Evolutionary conservation across 169 alveolate species (phyloP).

Genomic region (Plasmodium inui): DNA sequence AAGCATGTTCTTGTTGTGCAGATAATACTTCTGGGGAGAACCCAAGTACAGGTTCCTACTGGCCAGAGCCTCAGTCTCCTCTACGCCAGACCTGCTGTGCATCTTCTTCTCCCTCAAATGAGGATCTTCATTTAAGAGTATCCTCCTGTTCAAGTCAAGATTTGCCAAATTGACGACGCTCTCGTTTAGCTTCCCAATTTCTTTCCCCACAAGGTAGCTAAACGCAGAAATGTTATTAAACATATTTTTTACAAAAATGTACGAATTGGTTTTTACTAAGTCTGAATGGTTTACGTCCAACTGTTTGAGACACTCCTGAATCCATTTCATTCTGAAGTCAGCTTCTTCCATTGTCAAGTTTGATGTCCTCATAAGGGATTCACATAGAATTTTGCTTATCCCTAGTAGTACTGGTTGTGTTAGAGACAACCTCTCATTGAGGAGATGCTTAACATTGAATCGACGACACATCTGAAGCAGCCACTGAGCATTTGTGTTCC

Average conservation of each 20-base stretch:
- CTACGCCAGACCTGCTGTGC: not conserved
- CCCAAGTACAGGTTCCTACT: not conserved
- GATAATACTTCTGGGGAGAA: conserved; percentile 1
- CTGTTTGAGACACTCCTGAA: conserved; percentile 18
- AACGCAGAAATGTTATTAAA: conserved; percentile 21
- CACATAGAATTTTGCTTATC: conserved; percentile 59
- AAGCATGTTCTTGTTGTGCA: conserved; percentile 29
- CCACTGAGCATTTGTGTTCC: conserved; percentile 56
- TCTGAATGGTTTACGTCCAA: conserved; percentile 35
- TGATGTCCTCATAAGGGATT: conserved; percentile 12
- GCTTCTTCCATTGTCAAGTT: conserved; percentile 21
- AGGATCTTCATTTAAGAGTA: conserved; percentile 4
- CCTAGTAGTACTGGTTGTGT: conserved; percentile 69
- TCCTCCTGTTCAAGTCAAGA: not conserved
- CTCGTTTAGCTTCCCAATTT: conserved; percentile 13
- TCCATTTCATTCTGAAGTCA: conserved; percentile 57
- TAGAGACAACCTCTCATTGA: conserved; percentile 10
- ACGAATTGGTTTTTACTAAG: conserved; percentile 46
- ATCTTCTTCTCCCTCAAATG: not conserved
- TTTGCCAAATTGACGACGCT: not conserved
- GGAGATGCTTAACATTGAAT: conserved; percentile 2
- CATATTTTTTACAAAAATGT: conserved; percentile 60
- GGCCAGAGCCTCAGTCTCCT: not conserved
- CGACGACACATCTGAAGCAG: conserved; percentile 47
- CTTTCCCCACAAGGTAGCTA: conserved; percentile 25